Evolutionary conservation across 2,329 filamentous ascomycete species (phyloP).

Genomic region (Claviceps pusilla): DNA sequence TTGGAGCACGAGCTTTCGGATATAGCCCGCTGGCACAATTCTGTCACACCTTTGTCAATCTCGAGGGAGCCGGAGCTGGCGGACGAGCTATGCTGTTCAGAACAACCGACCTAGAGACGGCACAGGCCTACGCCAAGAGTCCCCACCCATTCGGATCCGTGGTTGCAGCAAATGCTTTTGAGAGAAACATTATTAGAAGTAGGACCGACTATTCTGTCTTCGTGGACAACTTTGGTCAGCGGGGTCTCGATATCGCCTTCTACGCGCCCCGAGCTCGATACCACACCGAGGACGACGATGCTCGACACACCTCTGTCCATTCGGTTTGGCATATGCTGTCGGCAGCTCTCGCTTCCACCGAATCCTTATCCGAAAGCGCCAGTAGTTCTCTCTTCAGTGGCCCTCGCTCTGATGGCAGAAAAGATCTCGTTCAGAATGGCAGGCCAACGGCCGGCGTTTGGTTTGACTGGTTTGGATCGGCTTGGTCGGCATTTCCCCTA

Average conservation of each 20-base stretch:
- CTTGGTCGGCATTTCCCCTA: conserved; percentile 64
- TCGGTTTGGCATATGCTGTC: conserved; percentile 93
- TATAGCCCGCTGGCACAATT: conserved; percentile 69
- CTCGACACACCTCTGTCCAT: conserved; percentile 54
- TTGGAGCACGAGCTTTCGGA: conserved; percentile 73
- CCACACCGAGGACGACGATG: conserved; percentile 81
- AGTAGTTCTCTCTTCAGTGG: conserved; percentile 49
- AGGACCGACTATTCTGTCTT: conserved; percentile 86
- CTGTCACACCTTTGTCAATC: conserved; percentile 77
- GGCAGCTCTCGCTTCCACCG: conserved; percentile 59
- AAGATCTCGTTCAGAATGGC: conserved; percentile 51
- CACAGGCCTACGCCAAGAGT: conserved; percentile 56
- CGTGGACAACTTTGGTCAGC: conserved; percentile 58
- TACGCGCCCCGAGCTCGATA: conserved; percentile 75
- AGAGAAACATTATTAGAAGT: conserved; percentile 61
- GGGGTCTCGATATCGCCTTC: conserved; percentile 85
- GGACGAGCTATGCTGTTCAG: conserved; percentile 79
- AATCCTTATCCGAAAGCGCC: conserved; percentile 53
- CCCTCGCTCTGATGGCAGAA: conserved; percentile 35
- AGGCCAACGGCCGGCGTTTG: conserved; percentile 60
- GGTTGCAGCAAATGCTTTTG: conserved; percentile 71
- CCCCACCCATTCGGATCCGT: conserved; percentile 73
- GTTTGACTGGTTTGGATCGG: conserved; percentile 80
- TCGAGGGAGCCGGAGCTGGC: conserved; percentile 88
- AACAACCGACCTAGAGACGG: conserved; percentile 74